Conservation (phyloP, 2,329 filamentous ascomycete genomes). For the Aspergillaceae sp. region DNA sequence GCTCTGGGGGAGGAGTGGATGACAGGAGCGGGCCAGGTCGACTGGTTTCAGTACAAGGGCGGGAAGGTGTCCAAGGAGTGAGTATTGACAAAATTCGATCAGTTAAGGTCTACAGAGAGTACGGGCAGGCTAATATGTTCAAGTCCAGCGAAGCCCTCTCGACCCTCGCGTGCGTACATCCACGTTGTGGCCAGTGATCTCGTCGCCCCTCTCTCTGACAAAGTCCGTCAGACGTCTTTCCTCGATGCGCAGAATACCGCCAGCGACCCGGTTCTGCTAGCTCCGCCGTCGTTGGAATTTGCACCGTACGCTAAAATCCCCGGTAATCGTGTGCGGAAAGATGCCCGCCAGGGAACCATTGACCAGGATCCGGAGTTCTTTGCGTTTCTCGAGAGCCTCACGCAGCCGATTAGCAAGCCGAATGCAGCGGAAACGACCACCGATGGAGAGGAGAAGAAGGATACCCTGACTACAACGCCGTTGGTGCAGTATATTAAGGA, state of each 20-base stretch:
- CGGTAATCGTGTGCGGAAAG: slow-evolving; percentile 62
- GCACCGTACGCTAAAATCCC: slow-evolving; percentile 78
- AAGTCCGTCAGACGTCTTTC: slow-evolving; percentile 61
- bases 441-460: slow-evolving; percentile 44
- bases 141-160: slow-evolving; percentile 76
- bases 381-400: slow-evolving; percentile 78
- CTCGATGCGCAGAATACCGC: slow-evolving; percentile 73
- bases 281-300: slow-evolving; percentile 72
- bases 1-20: slow-evolving; percentile 75
- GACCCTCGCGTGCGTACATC: slow-evolving; percentile 71
- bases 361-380: slow-evolving; percentile 96
- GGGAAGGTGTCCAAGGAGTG: slow-evolving; percentile 82
- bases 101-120: background rate
- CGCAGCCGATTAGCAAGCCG: slow-evolving; percentile 58
- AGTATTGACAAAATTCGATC: slow-evolving; percentile 20
- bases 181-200: slow-evolving; percentile 66
- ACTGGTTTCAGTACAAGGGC: slow-evolving; percentile 67
- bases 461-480: slow-evolving; percentile 72
- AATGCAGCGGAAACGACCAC: slow-evolving; percentile 43
- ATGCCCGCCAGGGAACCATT: slow-evolving; percentile 85
- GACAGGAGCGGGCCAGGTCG: slow-evolving; percentile 67
- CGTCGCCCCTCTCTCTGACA: slow-evolving; percentile 59
- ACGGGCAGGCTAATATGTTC: background rate
- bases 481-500: slow-evolving; percentile 83
- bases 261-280: slow-evolving; percentile 62